Conservation (phyloP, 1,139 yeast species). For the Kodamaea anthophila region DNA sequence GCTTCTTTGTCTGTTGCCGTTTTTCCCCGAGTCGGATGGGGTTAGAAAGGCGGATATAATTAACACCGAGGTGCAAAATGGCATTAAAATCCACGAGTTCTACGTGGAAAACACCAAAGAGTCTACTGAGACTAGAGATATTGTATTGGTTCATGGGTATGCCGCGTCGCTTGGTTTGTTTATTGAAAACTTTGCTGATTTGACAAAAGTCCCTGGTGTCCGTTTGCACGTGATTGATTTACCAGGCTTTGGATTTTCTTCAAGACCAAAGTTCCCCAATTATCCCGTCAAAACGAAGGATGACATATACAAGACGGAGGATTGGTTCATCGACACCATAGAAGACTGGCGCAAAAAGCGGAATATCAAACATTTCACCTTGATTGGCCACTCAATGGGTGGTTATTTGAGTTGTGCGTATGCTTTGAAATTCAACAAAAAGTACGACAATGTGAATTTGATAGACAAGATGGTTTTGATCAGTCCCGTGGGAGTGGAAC, state of each 20-base stretch:
- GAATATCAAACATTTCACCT: conserved; percentile 51
- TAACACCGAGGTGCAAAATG: conserved; percentile 30
- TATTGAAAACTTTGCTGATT: conserved; percentile 33
- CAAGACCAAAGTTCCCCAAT: conserved; percentile 37
- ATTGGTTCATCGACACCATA: conserved; percentile 73
- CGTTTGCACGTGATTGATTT: conserved; percentile 42
- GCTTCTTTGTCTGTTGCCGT: conserved; percentile 46
- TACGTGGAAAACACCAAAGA: conserved; percentile 29
- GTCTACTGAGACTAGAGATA: conserved; percentile 18
- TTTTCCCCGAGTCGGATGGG: conserved; percentile 51
- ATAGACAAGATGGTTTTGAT: conserved; percentile 36
- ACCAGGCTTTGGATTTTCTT: conserved; percentile 40
- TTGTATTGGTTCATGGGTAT: conserved; percentile 42
- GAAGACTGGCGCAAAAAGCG: conserved; percentile 74
- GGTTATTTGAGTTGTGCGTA: conserved; percentile 82
- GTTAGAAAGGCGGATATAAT: conserved; percentile 41
- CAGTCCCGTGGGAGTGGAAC: conserved; percentile 44
- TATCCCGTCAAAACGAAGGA: conserved; percentile 25
- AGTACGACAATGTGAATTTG: conserved; percentile 14
- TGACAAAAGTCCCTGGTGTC: conserved; percentile 37
- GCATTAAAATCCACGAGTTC: conserved; percentile 52
- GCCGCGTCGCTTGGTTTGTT: conserved; percentile 44
- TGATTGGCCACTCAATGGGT: conserved; percentile 91
- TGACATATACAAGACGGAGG: conserved; percentile 46
- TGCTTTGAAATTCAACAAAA: conserved; percentile 53